A percentile compares a stretch with the other conserved stretches of the same genome.
phyloP scores from a whole-genome alignment of 345 rosid genomes.

The Cochlearia excelsa region DNA sequence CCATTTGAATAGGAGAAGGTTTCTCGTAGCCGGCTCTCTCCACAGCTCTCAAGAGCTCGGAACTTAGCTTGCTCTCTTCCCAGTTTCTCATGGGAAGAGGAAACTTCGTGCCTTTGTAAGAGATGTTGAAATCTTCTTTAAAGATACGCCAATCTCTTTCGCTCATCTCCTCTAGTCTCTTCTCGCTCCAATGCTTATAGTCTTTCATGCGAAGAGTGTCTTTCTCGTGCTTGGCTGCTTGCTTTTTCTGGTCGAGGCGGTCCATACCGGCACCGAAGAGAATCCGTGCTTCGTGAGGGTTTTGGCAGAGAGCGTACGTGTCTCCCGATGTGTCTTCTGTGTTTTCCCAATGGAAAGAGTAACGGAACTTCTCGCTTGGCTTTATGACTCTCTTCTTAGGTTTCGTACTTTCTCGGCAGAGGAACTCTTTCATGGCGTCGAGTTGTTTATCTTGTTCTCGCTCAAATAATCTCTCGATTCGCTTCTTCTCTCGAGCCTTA shows the following conservation, averaged over 20 bases:
- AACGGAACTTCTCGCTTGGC: conserved; percentile 89
- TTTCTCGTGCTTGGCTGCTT: conserved; percentile 89
- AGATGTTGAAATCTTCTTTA: conserved; percentile 84
- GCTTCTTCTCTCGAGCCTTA: conserved; percentile 55
- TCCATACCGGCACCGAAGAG: conserved; percentile 95
- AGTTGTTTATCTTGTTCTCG: conserved; percentile 80
- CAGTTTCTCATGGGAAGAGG: conserved; percentile 94
- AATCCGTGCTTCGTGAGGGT: conserved; percentile 94
- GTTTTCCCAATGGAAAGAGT: conserved; percentile 94
- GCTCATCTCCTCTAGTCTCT: conserved; percentile 87
- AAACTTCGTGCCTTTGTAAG: conserved; percentile 88
- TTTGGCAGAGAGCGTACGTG: conserved; percentile 74
- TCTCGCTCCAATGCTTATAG: conserved; percentile 89
- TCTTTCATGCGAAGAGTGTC: conserved; percentile 86
- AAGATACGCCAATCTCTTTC: conserved; percentile 98
- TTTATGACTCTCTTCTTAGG: conserved; percentile 91
- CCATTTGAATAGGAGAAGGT: conserved; percentile 94
- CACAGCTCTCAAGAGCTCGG: conserved; percentile 78
- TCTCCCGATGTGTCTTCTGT: conserved; percentile 90
- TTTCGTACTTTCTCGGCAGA: conserved; percentile 82
- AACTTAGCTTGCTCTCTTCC: conserved; percentile 71
- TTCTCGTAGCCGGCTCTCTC: conserved; percentile 84
- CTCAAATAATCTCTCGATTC: conserved; percentile 68
- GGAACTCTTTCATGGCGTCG: conserved; percentile 70
- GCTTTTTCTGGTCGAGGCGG: conserved; percentile 91